These are phyloP conservation scores for Catunica adiposa DNA, from an alignment of 2,329 filamentous ascomycete genomes.

Conservation along the genomic window DNA sequence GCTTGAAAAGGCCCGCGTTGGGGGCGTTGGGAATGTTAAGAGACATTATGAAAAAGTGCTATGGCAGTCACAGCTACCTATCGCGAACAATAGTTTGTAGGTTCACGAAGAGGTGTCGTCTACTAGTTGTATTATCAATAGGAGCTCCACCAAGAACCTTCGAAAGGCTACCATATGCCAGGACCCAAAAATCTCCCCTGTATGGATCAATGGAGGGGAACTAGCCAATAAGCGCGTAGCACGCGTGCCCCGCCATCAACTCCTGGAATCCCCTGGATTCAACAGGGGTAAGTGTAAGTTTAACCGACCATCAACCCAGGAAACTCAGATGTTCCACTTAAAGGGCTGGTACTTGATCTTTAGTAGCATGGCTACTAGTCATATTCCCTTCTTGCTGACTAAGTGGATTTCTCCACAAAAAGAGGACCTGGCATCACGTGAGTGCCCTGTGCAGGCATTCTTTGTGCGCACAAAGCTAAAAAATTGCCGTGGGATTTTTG, in stretches of 20 bases:
- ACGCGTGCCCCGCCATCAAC: conserved; percentile 14
- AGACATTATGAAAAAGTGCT: conserved; percentile 49
- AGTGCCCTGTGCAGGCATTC: conserved; percentile 8
- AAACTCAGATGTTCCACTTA: neutral
- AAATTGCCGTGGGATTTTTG: conserved; percentile 14
- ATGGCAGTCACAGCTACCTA: neutral
- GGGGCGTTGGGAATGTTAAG: conserved; percentile 89
- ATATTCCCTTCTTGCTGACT: conserved; percentile 5
- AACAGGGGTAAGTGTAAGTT: conserved; percentile 1
- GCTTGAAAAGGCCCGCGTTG: conserved; percentile 86
- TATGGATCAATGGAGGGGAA: conserved; percentile 13
- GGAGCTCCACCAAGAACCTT: conserved; percentile 9
- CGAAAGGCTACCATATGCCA: conserved; percentile 13
- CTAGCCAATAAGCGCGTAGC: conserved; percentile 13
- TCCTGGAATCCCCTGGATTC: conserved; percentile 11
- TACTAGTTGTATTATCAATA: conserved; percentile 7
- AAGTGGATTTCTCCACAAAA: conserved; percentile 1
- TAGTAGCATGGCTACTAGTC: neutral
- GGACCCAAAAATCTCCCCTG: conserved; percentile 12
- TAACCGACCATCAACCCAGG: conserved; percentile 5
- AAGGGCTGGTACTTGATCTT: neutral
- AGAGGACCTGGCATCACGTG: conserved; percentile 12
- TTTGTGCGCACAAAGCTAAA: conserved; percentile 13
- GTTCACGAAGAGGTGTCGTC: conserved; percentile 10
- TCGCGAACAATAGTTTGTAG: neutral